Percentiles rank a stretch among this genome's conserved stretches.
These are phyloP conservation scores for Lecanosticta acicola DNA, from an alignment of 2,329 filamentous ascomycete genomes.

Conservation along the genomic window DNA sequence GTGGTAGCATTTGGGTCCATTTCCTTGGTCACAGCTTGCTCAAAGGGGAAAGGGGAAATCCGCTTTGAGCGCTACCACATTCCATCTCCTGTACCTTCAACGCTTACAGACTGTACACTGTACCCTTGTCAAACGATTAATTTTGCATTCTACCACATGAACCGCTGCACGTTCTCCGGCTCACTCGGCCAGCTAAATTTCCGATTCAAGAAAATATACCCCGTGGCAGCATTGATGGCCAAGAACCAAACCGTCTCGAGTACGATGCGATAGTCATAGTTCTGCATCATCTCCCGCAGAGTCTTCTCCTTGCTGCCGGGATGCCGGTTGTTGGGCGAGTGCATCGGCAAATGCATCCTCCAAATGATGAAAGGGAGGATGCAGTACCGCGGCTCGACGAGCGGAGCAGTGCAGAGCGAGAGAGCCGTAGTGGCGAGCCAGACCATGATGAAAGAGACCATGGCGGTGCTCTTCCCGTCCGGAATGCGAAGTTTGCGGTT, in stretches of 20 bases:
- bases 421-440: constrained; percentile 67
- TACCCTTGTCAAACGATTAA: no score
- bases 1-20: no score
- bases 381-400: constrained; percentile 94
- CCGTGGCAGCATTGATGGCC: constrained; percentile 58
- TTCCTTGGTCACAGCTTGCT: no score
- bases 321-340: constrained; percentile 11
- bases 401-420: constrained; percentile 77
- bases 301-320: constrained; percentile 3
- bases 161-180: constrained; percentile 60
- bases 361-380: constrained; percentile 93
- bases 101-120: no score
- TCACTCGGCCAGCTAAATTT: constrained; percentile 64
- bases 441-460: constrained; percentile 51
- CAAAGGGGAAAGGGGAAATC: no score
- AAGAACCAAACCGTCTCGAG: constrained; percentile 67
- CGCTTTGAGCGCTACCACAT: no score
- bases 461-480: constrained; percentile 22
- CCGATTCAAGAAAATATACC: constrained; percentile 64
- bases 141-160: constrained; percentile 66
- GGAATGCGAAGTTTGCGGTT: constrained; percentile 18
- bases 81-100: no score
- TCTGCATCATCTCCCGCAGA: constrained; percentile 13
- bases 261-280: constrained; percentile 42
- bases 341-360: constrained; percentile 68